phyloP scores from a whole-genome alignment of 495 filamentous ascomycete genomes.

The Lepraria neglecta region DNA sequence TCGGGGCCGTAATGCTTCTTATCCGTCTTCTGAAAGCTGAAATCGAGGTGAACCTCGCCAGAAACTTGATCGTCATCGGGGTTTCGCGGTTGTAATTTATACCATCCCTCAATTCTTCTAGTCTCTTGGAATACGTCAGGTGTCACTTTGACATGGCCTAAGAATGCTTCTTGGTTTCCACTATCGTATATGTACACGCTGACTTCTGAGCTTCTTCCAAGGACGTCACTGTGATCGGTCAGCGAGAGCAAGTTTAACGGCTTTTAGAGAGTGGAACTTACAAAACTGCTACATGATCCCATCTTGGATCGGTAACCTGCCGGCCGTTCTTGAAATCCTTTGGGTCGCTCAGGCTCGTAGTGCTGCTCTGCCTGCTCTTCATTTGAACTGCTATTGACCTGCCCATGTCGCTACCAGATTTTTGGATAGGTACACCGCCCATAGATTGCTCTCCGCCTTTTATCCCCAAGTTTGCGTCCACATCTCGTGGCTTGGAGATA shows the following conservation, averaged over 20 bases:
- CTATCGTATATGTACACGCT: slow-evolving; percentile 94
- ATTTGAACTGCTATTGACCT: slow-evolving; percentile 91
- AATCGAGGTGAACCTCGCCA: slow-evolving; percentile 85
- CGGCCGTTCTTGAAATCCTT: slow-evolving; percentile 58
- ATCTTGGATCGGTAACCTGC: slow-evolving; percentile 80
- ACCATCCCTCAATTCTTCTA: slow-evolving; percentile 75
- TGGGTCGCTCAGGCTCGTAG: slow-evolving; percentile 71
- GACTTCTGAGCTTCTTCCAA: slow-evolving; percentile 84
- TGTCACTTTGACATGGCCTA: slow-evolving; percentile 80
- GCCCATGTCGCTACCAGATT: slow-evolving; percentile 67
- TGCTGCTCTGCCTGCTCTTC: slow-evolving; percentile 89
- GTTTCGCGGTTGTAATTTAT: slow-evolving; percentile 63
- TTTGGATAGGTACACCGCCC: slow-evolving; percentile 55
- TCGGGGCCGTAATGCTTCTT: slow-evolving; percentile 93
- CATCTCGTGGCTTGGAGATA: slow-evolving; percentile 61
- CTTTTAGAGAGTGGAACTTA: slow-evolving; percentile 36
- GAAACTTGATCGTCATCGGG: slow-evolving; percentile 63
- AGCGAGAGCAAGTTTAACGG: slow-evolving; percentile 11
- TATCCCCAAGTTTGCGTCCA: slow-evolving; percentile 44
- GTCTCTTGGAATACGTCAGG: slow-evolving; percentile 62
- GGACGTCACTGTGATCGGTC: slow-evolving; percentile 65
- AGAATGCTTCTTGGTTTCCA: slow-evolving; percentile 75
- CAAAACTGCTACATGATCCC: slow-evolving; percentile 95
- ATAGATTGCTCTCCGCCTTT: slow-evolving; percentile 40
- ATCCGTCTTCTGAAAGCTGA: slow-evolving; percentile 81